Evolutionary conservation across 768 basidiomycete species (phyloP).

Genomic region (Hortiboletus campestris): DNA sequence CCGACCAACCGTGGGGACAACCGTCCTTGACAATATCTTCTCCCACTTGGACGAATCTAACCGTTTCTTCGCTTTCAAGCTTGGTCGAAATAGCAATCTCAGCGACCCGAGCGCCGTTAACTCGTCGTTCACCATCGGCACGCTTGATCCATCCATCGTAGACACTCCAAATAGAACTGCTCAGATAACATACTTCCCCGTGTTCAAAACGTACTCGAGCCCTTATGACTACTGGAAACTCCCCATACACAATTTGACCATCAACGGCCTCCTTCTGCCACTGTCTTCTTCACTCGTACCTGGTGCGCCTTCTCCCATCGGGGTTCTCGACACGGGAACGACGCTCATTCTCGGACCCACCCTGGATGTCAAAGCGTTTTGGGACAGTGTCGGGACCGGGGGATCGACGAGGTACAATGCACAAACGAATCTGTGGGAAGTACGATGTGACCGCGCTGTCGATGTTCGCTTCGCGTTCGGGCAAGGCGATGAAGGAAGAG

Average conservation of each 20-base stretch:
- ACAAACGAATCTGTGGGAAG: slow-evolving; percentile 43
- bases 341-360: slow-evolving; percentile 55
- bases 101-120: slow-evolving; percentile 16
- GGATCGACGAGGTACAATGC: slow-evolving; percentile 37
- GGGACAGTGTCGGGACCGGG: slow-evolving; percentile 43
- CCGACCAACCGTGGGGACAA: slow-evolving; percentile 39
- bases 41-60: slow-evolving; percentile 37
- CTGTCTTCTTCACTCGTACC: slow-evolving; percentile 46
- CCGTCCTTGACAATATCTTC: slow-evolving; percentile 49
- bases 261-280: slow-evolving; percentile 40
- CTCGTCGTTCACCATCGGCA: slow-evolving; percentile 54
- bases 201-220: slow-evolving; percentile 35
- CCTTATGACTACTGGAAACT: slow-evolving; percentile 61
- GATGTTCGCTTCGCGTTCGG: slow-evolving; percentile 47
- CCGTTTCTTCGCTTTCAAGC: slow-evolving; percentile 51
- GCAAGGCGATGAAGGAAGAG: slow-evolving; percentile 28
- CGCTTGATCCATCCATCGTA: slow-evolving; percentile 38
- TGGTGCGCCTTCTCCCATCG: slow-evolving; percentile 44
- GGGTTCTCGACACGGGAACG: slow-evolving; percentile 63
- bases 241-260: slow-evolving; percentile 42
- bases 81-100: slow-evolving; percentile 35
- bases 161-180: slow-evolving; percentile 27
- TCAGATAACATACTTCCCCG: slow-evolving; percentile 38
- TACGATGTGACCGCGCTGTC: slow-evolving; percentile 49
- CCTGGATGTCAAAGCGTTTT: slow-evolving; percentile 52